Percentiles rank a stretch among this genome's conserved stretches.
phyloP scores from a whole-genome alignment of 192 early-diverging fungal genomes.

The Linnemannia zychae region DNA sequence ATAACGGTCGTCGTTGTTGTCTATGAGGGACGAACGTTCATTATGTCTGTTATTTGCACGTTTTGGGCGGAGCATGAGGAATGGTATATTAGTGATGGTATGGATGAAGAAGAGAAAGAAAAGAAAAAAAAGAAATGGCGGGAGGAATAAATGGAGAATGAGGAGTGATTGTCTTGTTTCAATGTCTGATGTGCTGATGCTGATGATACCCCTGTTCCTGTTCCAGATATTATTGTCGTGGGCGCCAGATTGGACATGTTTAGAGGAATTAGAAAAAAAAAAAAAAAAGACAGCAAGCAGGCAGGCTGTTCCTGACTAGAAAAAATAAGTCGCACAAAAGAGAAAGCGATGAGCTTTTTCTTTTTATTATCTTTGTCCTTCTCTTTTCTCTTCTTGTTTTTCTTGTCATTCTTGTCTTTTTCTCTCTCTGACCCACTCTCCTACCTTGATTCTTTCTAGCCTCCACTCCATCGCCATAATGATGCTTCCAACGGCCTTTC shows the following conservation, averaged over 20 bases:
- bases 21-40: not conserved
- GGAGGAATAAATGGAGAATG: not conserved
- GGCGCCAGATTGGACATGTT: not conserved
- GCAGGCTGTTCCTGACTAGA: not conserved
- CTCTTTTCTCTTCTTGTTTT: not conserved
- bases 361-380: not conserved
- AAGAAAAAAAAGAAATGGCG: not conserved
- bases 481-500: not conserved
- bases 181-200: not conserved
- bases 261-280: not conserved
- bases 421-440: not conserved
- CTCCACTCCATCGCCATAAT: not conserved
- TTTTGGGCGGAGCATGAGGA: not conserved
- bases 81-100: not conserved
- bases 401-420: not conserved
- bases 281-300: not conserved
- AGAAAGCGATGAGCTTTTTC: not conserved
- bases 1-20: slow-evolving; percentile 6
- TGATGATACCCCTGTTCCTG: not conserved
- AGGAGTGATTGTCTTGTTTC: not conserved
- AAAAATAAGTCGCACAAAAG: not conserved
- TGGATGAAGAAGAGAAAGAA: not conserved
- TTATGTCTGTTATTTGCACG: not conserved
- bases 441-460: too few species aligned
- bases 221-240: not conserved